Evolutionary conservation across 2,329 filamentous ascomycete genomes (phyloP).

Genomic region (Colletotrichum australisinense): DNA sequence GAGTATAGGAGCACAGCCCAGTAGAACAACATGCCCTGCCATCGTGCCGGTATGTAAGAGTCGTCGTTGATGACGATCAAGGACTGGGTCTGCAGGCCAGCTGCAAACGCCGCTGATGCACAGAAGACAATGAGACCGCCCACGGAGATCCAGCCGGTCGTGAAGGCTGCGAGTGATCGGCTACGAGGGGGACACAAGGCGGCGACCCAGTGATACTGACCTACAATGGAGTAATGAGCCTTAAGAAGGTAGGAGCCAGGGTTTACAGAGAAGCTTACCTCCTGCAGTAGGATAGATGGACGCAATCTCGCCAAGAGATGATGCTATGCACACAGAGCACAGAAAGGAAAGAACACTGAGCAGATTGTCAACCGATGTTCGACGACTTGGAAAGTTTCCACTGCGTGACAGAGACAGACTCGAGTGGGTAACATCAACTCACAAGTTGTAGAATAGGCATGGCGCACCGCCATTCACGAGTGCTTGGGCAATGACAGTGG

Average conservation of each 20-base stretch:
- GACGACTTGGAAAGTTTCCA: too few relatives aligned
- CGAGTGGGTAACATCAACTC: constrained; percentile 6
- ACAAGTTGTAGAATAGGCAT: constrained; percentile 58
- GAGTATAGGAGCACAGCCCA: constrained; percentile 55
- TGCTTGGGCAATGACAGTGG: constrained; percentile 56
- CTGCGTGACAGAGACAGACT: too few relatives aligned
- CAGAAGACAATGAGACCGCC: constrained; percentile 58
- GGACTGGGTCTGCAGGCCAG: constrained; percentile 54
- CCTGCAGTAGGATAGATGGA: constrained; percentile 49
- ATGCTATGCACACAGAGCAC: constrained; percentile 50
- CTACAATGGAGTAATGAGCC: constrained; percentile 35
- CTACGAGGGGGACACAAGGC: constrained; percentile 48
- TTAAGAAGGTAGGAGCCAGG: neutral
- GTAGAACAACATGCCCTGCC: constrained; percentile 59
- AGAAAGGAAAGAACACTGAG: constrained; percentile 54
- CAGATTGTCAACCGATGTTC: neutral
- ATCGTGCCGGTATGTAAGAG: constrained; percentile 52
- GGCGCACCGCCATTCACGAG: constrained; percentile 57
- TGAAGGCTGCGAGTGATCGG: constrained; percentile 50
- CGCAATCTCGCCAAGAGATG: constrained; percentile 52
- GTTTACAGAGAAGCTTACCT: constrained; percentile 34
- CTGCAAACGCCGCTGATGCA: constrained; percentile 58
- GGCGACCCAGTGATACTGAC: constrained; percentile 59
- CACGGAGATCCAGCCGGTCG: constrained; percentile 57
- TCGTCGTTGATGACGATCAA: constrained; percentile 55